Evolutionary conservation across 305 asterid species (phyloP).

Genomic region (Solanum hybrid): DNA sequence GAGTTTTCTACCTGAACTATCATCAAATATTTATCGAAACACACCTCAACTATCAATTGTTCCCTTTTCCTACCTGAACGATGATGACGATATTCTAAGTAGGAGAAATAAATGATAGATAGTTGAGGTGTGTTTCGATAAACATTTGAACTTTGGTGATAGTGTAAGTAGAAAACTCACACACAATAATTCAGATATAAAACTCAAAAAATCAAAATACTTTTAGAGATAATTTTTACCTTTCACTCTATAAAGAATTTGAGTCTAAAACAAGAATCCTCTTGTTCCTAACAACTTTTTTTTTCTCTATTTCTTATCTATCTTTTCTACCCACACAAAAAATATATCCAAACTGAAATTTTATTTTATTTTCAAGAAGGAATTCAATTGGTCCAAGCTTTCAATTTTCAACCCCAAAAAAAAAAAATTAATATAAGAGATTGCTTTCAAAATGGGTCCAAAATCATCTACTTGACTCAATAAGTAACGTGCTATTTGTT

Average conservation of each 20-base stretch:
- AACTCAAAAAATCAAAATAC: not conserved
- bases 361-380: not conserved
- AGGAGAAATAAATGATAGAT: not conserved
- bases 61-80: not conserved
- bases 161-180: not conserved
- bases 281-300: not conserved
- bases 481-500: constrained; percentile 19
- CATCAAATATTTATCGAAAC: not conserved
- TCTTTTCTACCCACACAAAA: not conserved
- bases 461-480: constrained; percentile 25
- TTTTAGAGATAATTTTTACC: not conserved
- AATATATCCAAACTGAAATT: not conserved
- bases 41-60: not conserved
- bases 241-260: not conserved
- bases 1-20: not conserved
- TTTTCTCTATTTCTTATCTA: not conserved
- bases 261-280: not conserved
- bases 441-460: constrained; percentile 29
- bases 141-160: not conserved
- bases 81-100: not conserved
- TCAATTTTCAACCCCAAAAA: not conserved
- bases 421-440: not conserved
- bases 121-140: not conserved
- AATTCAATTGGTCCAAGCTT: not conserved
- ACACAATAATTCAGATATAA: not conserved